phyloP scores from a whole-genome alignment of 768 basidiomycete genomes.

The Rhizopogon sp. region DNA sequence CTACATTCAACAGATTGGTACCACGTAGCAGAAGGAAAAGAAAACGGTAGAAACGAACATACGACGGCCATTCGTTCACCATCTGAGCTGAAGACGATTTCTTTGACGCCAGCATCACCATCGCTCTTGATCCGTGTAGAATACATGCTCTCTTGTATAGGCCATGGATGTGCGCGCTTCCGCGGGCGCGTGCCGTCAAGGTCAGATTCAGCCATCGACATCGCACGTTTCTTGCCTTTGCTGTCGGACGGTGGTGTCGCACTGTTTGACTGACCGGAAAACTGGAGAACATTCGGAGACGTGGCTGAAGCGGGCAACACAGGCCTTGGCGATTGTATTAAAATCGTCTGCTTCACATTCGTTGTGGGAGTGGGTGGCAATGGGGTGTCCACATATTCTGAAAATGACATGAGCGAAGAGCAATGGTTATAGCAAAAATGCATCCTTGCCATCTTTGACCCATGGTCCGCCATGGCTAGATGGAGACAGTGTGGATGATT shows the following conservation, averaged over 20 bases:
- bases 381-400: not conserved
- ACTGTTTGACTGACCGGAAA: constrained; percentile 15
- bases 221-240: constrained; percentile 37
- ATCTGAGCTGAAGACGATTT: constrained; percentile 47
- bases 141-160: constrained; percentile 35
- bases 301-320: constrained; percentile 22
- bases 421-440: not conserved
- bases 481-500: constrained; percentile 11
- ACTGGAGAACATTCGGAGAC: constrained; percentile 30
- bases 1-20: constrained; percentile 23
- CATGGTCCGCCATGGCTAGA: constrained; percentile 16
- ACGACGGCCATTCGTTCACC: constrained; percentile 52
- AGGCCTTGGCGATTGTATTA: constrained; percentile 26
- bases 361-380: constrained; percentile 11
- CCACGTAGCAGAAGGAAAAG: not conserved
- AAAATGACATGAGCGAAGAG: not conserved
- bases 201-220: constrained; percentile 17
- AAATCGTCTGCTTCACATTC: constrained; percentile 15
- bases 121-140: constrained; percentile 39
- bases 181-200: constrained; percentile 26
- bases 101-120: constrained; percentile 40
- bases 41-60: constrained; percentile 36
- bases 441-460: constrained; percentile 24
- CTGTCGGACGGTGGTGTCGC: constrained; percentile 23
- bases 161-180: constrained; percentile 41